Percentiles rank a stretch among this genome's conserved stretches.
These are phyloP conservation scores for Alternaria alternata DNA, from an alignment of 2,329 filamentous ascomycete species.

Conservation along the genomic window DNA sequence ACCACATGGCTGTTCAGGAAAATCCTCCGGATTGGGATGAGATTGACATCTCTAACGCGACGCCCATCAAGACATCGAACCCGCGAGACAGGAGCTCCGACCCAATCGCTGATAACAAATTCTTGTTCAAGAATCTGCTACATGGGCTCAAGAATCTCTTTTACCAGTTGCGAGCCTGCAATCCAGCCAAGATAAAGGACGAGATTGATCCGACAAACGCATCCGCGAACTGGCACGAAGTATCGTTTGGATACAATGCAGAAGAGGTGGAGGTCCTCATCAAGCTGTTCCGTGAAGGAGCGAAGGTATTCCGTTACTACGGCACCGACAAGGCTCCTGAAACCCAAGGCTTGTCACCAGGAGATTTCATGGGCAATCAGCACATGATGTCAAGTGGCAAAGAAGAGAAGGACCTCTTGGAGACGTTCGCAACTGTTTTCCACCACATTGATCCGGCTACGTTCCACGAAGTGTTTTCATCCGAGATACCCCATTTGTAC, in stretches of 20 bases:
- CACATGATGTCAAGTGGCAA: constrained; percentile 94
- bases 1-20: constrained; percentile 84
- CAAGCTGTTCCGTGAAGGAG: constrained; percentile 96
- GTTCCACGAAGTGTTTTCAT: constrained; percentile 98
- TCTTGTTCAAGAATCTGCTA: constrained; percentile 95
- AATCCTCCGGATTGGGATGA: constrained; percentile 93
- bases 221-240: constrained; percentile 91
- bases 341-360: constrained; percentile 77
- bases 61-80: constrained; percentile 94
- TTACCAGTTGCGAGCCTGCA: constrained; percentile 91
- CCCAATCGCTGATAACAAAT: constrained; percentile 95
- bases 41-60: constrained; percentile 95
- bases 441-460: constrained; percentile 98
- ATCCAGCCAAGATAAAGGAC: constrained; percentile 65
- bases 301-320: constrained; percentile 96
- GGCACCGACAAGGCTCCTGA: constrained; percentile 84
- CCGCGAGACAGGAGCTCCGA: constrained; percentile 87
- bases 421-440: constrained; percentile 98
- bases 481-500: constrained; percentile 95
- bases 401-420: constrained; percentile 95
- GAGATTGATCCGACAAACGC: constrained; percentile 78
- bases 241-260: constrained; percentile 94
- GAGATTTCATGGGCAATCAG: constrained; percentile 92
- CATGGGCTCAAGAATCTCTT: constrained; percentile 97
- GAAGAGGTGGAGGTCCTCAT: constrained; percentile 97